Conservation (phyloP, 345 rosid genomes). For the Boechera stricta region DNA sequence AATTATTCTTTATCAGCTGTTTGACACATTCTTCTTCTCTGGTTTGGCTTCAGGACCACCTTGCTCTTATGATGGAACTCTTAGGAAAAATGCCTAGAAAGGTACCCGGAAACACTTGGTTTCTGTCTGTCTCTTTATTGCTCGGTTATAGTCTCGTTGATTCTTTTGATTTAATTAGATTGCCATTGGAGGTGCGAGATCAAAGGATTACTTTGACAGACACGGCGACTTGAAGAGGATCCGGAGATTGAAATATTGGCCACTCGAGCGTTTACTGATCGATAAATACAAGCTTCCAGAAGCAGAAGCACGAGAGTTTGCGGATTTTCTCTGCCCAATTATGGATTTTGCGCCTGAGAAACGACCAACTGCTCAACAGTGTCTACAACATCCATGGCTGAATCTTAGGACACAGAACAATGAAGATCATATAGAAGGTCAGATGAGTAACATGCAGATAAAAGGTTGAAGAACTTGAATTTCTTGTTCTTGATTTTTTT, state of each 20-base stretch:
- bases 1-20: neutral
- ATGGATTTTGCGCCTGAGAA: slow-evolving; percentile 92
- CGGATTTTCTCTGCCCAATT: slow-evolving; percentile 75
- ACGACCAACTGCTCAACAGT: slow-evolving; percentile 88
- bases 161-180: slow-evolving; percentile 53
- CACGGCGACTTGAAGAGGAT: slow-evolving; percentile 98
- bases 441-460: slow-evolving; percentile 39
- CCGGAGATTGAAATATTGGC: slow-evolving; percentile 80
- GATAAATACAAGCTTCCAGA: slow-evolving; percentile 74
- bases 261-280: slow-evolving; percentile 76
- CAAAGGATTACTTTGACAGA: slow-evolving; percentile 91
- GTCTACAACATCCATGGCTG: slow-evolving; percentile 95
- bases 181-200: slow-evolving; percentile 82
- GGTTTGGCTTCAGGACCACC: slow-evolving; percentile 78
- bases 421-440: slow-evolving; percentile 28
- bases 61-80: slow-evolving; percentile 97
- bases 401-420: slow-evolving; percentile 42
- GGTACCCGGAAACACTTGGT: slow-evolving; percentile 48
- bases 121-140: neutral
- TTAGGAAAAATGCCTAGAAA: slow-evolving; percentile 94
- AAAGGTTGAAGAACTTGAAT: slow-evolving; percentile 21
- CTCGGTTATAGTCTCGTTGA: slow-evolving; percentile 21
- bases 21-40: slow-evolving; percentile 22
- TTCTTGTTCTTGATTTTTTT: slow-evolving; percentile 7
- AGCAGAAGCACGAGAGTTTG: slow-evolving; percentile 71